Conservation (phyloP, 768 basidiomycete species). For the Suillus subalutaceus region DNA sequence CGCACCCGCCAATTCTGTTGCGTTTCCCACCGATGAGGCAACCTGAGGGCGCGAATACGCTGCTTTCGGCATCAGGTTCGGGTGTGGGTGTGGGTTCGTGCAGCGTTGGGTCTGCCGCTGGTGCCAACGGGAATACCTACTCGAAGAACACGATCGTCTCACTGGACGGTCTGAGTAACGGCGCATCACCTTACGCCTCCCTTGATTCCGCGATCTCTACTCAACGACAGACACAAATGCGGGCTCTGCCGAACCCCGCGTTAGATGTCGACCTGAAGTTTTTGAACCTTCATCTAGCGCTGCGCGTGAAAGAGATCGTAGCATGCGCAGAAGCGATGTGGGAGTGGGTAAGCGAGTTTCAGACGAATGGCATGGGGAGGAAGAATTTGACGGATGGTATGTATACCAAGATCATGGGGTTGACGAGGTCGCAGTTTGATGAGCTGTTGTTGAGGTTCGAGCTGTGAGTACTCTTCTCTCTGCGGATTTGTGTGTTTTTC, state of each 20-base stretch:
- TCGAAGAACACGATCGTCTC: slow-evolving; percentile 18
- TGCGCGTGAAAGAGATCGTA: slow-evolving; percentile 65
- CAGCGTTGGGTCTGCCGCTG: background rate
- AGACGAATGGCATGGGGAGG: slow-evolving; percentile 29
- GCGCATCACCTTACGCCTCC: slow-evolving; percentile 47
- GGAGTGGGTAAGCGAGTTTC: slow-evolving; percentile 67
- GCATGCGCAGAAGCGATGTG: slow-evolving; percentile 79
- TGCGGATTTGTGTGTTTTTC: background rate
- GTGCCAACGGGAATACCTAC: background rate
- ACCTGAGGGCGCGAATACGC: background rate
- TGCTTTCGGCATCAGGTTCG: background rate
- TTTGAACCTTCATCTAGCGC: slow-evolving; percentile 64
- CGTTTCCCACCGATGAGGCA: slow-evolving; percentile 53
- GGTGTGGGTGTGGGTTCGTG: no score
- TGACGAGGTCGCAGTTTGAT: slow-evolving; percentile 68
- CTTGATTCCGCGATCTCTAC: slow-evolving; percentile 48
- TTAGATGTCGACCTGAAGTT: slow-evolving; percentile 59
- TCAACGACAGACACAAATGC: background rate
- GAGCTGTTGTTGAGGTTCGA: slow-evolving; percentile 57
- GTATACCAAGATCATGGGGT: slow-evolving; percentile 40
- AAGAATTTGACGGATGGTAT: slow-evolving; percentile 9
- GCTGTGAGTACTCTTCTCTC: slow-evolving; percentile 47
- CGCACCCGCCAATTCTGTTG: slow-evolving; percentile 63
- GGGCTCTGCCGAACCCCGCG: slow-evolving; percentile 51
- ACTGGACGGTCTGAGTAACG: slow-evolving; percentile 38